phyloP scores from a whole-genome alignment of 2,329 filamentous ascomycete genomes.

The Fusarium euwallaceae region DNA sequence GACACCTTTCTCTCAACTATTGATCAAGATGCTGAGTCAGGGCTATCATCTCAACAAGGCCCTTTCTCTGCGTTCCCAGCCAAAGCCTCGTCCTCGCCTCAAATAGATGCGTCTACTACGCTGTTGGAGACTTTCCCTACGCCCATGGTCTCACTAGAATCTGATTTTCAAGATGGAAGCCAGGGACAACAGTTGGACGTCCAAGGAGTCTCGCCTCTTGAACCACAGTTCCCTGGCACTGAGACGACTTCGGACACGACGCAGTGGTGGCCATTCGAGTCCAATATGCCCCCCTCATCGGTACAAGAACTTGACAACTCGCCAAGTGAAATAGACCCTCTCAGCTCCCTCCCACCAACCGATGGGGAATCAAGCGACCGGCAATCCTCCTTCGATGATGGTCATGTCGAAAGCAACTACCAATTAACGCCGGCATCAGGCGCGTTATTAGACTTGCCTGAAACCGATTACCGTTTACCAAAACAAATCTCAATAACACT shows the following conservation, averaged over 20 bases:
- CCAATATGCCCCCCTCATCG: no score
- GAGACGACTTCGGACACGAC: neutral
- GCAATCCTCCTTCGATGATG: neutral
- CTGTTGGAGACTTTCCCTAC: neutral
- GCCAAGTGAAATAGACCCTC: neutral
- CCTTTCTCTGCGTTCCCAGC: neutral
- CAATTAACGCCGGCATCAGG: neutral
- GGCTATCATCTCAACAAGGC: neutral
- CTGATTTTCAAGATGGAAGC: neutral
- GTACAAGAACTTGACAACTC: neutral
- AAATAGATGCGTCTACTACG: neutral
- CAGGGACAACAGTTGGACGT: neutral
- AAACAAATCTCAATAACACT: neutral
- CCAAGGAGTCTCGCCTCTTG: neutral
- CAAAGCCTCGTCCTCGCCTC: no score
- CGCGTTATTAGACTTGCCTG: neutral
- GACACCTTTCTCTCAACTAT: neutral
- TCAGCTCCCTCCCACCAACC: no score
- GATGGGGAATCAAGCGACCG: neutral
- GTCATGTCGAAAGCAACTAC: neutral
- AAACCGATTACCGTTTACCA: neutral
- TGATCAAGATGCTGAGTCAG: neutral
- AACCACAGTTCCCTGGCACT: neutral
- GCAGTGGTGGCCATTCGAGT: neutral
- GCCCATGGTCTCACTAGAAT: neutral